Base-by-base conservation (phyloP, 2,329 filamentous ascomycete genomes). In the Epichloe hybrida region DNA sequence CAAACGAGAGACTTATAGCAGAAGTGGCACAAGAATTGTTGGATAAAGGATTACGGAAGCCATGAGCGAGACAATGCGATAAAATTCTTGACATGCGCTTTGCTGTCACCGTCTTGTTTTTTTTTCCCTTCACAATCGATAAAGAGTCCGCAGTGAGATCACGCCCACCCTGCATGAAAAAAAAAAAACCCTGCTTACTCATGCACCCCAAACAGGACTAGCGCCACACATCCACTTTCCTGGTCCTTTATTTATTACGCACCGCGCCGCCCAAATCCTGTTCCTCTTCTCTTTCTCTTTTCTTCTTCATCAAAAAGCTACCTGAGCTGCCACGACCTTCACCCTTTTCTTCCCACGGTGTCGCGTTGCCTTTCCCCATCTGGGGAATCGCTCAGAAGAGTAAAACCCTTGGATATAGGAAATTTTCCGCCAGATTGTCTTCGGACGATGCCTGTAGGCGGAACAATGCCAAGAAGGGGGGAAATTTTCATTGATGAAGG, bases 271-370 rank as follows among this genome's bases (percentile, higher is more conserved):
- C 54, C 43, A 54, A 65, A 66, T 64, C 63, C 62, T 59, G 52
- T 59, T 55, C 55, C 57, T 59, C 59, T 55, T 55, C 63, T 66
- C 66, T 66, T 63, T 64, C 63, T 68, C 57, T 54, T 63, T 65
- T 66, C 68, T 72, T 69, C 66, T 69, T 70, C 72, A 80, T 80
- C 76, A 80, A 80, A 80, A 80, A 80, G 75, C 72, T 67, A 71
- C 64, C 70, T 78, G 74, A 78, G 74, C 69, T 69, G 77, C 77
- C 77, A 80, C 77, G 77, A 80, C 77, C 76, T 69, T 75, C 76
- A 79, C 71, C 71, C 69, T 71, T 50, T 40, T 40, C 64, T 58
- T 61, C 62, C 69, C 64, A 80, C 77, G 76, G 76, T 79, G 77
- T 75, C 68, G 75, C 63, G 77, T 80, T 80, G 77, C 77, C 77